These are phyloP conservation scores for Aegle marmelos DNA, from an alignment of 345 rosid genomes.

Conservation along the genomic window DNA sequence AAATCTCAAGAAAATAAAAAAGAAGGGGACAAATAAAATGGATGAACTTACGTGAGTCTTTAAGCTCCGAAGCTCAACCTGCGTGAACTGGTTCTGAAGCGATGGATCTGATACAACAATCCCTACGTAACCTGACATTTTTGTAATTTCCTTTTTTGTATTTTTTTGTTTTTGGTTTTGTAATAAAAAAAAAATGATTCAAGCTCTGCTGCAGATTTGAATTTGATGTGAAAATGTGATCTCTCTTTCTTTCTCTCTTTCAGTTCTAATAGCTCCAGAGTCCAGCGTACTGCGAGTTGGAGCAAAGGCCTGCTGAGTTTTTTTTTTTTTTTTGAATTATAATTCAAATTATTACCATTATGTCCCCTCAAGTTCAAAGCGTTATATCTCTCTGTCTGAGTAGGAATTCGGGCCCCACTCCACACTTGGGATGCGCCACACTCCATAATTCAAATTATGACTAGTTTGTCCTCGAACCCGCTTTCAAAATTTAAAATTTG, in stretches of 20 bases:
- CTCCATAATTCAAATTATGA: constrained; percentile 18
- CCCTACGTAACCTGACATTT: constrained; percentile 89
- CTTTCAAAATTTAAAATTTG: background rate
- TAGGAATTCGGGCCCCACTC: constrained; percentile 26
- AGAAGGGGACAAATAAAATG: background rate
- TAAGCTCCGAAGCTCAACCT: constrained; percentile 96
- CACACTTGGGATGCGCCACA: background rate
- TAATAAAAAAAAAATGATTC: background rate
- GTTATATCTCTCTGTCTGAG: background rate
- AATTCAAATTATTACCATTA: constrained; percentile 47
- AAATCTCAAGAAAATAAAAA: background rate
- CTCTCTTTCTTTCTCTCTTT: background rate
- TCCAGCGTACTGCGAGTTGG: background rate
- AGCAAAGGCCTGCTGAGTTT: background rate
- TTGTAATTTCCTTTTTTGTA: background rate
- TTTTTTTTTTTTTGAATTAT: constrained; percentile 7
- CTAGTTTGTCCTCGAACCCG: constrained; percentile 18
- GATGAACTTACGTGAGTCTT: constrained; percentile 64
- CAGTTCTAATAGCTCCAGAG: background rate
- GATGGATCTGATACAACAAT: constrained; percentile 91
- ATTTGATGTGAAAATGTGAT: background rate
- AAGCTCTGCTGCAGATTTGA: background rate
- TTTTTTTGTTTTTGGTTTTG: background rate
- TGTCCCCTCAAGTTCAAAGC: constrained; percentile 22
- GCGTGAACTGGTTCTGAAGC: constrained; percentile 98